A percentile compares a stretch with the other conserved stretches of the same genome.
These are phyloP conservation scores for Dipteronia dyeriana DNA, from an alignment of 345 rosid species.

Conservation along the genomic window DNA sequence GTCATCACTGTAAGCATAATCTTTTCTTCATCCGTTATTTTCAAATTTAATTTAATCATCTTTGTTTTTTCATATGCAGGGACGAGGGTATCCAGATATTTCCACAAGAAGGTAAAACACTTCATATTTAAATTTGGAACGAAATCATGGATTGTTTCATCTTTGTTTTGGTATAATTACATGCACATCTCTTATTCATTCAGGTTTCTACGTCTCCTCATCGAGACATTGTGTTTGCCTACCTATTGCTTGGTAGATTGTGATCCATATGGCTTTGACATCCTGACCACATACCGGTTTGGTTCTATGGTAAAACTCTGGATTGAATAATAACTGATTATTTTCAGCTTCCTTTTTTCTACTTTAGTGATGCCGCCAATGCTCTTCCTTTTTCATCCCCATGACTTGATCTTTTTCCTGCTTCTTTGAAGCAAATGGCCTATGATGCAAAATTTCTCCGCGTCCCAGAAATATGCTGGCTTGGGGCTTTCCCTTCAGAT, in stretches of 20 bases:
- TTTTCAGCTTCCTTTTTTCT: not conserved
- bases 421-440: constrained; percentile 74
- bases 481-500: constrained; percentile 88
- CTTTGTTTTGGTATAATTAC: constrained; percentile 2
- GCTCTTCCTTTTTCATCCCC: no score
- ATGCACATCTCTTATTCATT: constrained; percentile 13
- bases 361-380: not conserved
- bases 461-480: constrained; percentile 70
- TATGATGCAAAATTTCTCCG: constrained; percentile 74
- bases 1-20: constrained; percentile 73
- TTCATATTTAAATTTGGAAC: not conserved
- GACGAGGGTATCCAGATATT: constrained; percentile 93
- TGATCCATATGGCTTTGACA: constrained; percentile 98
- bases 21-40: not conserved
- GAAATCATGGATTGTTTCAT: not conserved
- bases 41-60: constrained; percentile 15
- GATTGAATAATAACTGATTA: no score
- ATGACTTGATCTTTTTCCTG: constrained; percentile 9
- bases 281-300: constrained; percentile 79
- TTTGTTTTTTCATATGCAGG: constrained; percentile 45
- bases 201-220: constrained; percentile 83
- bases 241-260: constrained; percentile 88
- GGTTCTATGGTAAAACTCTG: constrained; percentile 72
- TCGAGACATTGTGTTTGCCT: constrained; percentile 63
- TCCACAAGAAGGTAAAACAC: constrained; percentile 79